Conservation (phyloP, 495 filamentous ascomycete genomes). For the Glarea lozoyensis region DNA sequence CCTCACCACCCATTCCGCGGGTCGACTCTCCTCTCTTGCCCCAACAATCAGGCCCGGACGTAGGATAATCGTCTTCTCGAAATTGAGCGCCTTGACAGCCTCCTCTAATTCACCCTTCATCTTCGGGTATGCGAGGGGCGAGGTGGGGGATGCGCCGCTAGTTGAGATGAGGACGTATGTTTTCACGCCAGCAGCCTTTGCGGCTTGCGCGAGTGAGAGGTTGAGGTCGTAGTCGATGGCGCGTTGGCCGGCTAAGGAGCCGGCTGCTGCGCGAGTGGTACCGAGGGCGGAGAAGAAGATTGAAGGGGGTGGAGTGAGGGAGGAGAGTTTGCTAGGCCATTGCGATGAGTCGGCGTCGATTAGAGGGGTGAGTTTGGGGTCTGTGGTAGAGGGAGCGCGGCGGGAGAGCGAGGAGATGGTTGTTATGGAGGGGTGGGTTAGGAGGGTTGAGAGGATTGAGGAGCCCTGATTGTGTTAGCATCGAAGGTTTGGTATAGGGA, state of each 20-base stretch:
- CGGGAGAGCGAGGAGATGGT: constrained; percentile 30
- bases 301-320: constrained; percentile 38
- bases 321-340: constrained; percentile 41
- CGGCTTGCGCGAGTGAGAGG: constrained; percentile 47
- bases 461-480: constrained; percentile 24
- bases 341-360: constrained; percentile 24
- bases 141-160: constrained; percentile 13
- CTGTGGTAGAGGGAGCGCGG: constrained; percentile 21
- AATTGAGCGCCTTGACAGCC: constrained; percentile 52
- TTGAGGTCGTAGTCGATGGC: constrained; percentile 55
- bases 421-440: constrained; percentile 23
- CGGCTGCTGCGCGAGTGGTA: constrained; percentile 48
- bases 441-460: constrained; percentile 40
- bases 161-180: constrained; percentile 32
- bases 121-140: constrained; percentile 29
- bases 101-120: constrained; percentile 74
- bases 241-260: constrained; percentile 49
- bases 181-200: constrained; percentile 47
- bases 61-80: constrained; percentile 57
- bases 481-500: background rate
- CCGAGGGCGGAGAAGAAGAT: constrained; percentile 51
- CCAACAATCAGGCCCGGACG: constrained; percentile 62
- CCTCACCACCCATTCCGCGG: constrained; percentile 37
- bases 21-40: constrained; percentile 45
- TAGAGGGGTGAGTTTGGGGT: constrained; percentile 33